Base-by-base conservation (phyloP, 2,329 filamentous ascomycete species). In the Pseudocercospora eumusae region DNA sequence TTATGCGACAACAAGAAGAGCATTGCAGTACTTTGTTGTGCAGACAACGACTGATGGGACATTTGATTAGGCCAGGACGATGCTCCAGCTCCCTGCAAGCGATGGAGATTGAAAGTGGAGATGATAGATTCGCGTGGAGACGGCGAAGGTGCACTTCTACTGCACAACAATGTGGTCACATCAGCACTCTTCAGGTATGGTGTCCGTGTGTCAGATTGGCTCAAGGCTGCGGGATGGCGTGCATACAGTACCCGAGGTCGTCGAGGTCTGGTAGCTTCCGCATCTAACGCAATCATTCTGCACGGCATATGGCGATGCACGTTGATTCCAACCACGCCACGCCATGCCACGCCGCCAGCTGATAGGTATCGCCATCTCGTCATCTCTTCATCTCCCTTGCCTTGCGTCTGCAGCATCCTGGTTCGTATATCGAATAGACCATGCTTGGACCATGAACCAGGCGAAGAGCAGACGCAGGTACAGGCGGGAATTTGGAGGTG, bases 251-350 rank as follows among this genome's bases (percentile, higher is more conserved):
- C 23, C 49, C 40, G 56, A 27, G 11, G 15, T 50, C 25, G 47
- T 25, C 25, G 49, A 15, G 33, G 31, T 45, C 40, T 20, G 28
- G 23, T n/a, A n/a, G n/a, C n/a, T n/a, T n/a, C n/a, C n/a, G n/a
- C n/a, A n/a, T n/a, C n/a, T n/a, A n/a, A n/a, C n/a, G n/a, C n/a
- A n/a, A n/a, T n/a, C n/a, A n/a, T n/a, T n/a, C n/a, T n/a, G n/a
- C n/a, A n/a, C n/a, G n/a, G n/a, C n/a, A n/a, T n/a, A n/a, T n/a
- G n/a, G n/a, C n/a, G n/a, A n/a, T n/a, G n/a, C n/a, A n/a, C 40
- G 60, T 25, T 52, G 62, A 64, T 61, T 60, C 42, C 50, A 59
- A 63, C 64, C 55, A 63, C 61, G 61, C 60, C 62, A 63, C 61
- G n/a, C n/a, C n/a, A n/a, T n/a, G n/a, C n/a, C n/a, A n/a, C n/a